Evolutionary conservation across 2,329 filamentous ascomycete genomes (phyloP).

Genomic region (Aureobasidium sp.): DNA sequence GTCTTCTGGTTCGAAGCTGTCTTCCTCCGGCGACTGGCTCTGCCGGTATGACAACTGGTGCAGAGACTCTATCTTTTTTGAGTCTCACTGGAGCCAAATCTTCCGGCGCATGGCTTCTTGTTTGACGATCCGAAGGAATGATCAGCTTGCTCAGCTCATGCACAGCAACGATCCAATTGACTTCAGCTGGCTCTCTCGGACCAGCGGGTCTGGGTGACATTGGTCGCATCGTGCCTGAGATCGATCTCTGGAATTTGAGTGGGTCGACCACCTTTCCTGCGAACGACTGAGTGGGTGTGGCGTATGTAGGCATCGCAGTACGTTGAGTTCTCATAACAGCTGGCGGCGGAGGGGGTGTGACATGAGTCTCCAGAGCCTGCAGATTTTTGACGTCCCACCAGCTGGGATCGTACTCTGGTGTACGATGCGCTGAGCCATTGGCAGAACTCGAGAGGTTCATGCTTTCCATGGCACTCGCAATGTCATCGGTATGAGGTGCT

Average conservation of each 20-base stretch:
- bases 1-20: conserved; percentile 78
- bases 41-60: conserved; percentile 44
- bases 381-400: conserved; percentile 63
- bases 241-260: conserved; percentile 68
- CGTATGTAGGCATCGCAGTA: conserved; percentile 75
- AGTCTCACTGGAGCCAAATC: conserved; percentile 72
- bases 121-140: conserved; percentile 79
- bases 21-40: conserved; percentile 65
- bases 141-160: conserved; percentile 85
- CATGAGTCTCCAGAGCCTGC: conserved; percentile 72
- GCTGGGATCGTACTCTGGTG: conserved; percentile 38
- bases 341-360: conserved; percentile 57
- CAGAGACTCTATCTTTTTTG: conserved; percentile 68
- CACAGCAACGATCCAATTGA: conserved; percentile 87
- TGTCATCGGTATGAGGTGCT: background rate
- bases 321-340: conserved; percentile 62
- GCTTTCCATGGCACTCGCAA: conserved; percentile 4
- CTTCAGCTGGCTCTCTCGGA: conserved; percentile 79
- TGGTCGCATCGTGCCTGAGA: conserved; percentile 59
- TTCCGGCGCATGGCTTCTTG: conserved; percentile 78
- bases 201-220: conserved; percentile 46
- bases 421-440: conserved; percentile 37
- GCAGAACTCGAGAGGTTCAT: conserved; percentile 16
- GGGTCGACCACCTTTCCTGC: conserved; percentile 80
- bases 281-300: conserved; percentile 89